A percentile compares a stretch with the other conserved stretches of the same genome.
Conservation (phyloP, 306 rosid species). For the Dalbergia cochinchinensis region DNA sequence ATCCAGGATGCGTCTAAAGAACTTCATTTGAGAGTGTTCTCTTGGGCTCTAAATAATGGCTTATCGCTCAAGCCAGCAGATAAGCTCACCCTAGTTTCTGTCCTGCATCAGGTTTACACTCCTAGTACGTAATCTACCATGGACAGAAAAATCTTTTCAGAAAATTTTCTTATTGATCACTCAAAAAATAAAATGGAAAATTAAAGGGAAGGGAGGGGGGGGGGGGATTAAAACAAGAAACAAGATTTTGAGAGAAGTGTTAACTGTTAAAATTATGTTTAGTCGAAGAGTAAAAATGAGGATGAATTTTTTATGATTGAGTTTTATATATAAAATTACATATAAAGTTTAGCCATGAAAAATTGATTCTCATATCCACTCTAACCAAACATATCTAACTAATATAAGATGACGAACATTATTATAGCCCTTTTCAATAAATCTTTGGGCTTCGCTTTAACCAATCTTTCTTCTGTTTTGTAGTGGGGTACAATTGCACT, state of each 20-base stretch:
- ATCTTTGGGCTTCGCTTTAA: background rate
- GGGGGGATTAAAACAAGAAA: too few species aligned
- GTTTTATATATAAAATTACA: too few species aligned
- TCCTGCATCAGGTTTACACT: conserved; percentile 68
- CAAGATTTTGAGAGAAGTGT: too few species aligned
- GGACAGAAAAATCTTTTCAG: background rate
- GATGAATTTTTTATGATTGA: too few species aligned
- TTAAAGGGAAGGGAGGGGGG: background rate
- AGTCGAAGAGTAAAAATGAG: too few species aligned
- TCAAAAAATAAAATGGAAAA: background rate
- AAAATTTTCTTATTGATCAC: background rate
- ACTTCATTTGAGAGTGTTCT: conserved; percentile 56
- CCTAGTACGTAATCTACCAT: conserved; percentile 72
- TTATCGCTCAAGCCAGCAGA: conserved; percentile 64
- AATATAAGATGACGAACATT: background rate
- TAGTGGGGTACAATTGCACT: conserved; percentile 72
- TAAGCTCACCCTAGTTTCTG: conserved; percentile 64
- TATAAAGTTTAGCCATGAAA: too few species aligned
- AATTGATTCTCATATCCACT: too few species aligned
- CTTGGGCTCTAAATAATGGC: conserved; percentile 56
- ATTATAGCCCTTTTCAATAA: background rate
- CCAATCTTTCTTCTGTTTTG: conserved; percentile 11
- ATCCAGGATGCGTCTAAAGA: conserved; percentile 71
- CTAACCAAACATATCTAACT: background rate
- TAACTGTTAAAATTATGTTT: too few species aligned